Base-by-base conservation (phyloP, 345 rosid genomes). In the Linum tenue region DNA sequence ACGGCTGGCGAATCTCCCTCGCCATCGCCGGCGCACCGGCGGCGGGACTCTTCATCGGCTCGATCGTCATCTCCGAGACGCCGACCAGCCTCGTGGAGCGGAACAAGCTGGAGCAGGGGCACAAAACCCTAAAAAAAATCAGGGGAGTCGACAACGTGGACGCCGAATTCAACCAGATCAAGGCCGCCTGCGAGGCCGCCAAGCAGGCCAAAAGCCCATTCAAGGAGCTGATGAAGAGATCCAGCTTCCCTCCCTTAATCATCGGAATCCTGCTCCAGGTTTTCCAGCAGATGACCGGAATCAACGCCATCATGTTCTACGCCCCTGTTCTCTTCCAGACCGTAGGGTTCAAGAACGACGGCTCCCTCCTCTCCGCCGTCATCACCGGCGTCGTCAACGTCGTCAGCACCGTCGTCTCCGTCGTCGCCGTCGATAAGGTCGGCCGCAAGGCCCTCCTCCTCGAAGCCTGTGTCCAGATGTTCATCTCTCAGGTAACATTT, bases 211-310 rank as follows among this genome's bases (percentile, higher is more conserved):
- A 78, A 60, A 59, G 75, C 12, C 82, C 86, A 0, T 80, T 55
- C 63, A 69, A 53, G 60, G 40, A 75, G 58, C 82, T 86, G 22
- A 66, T 85, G 74, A 78, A 70, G 39, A 69, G 67, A 0, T 63
- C 80, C 7, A 86, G 84, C 73, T 66, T 72, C 53, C 89, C 92
- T 5, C 92, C 83, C 4, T 68, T 83, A 5, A 57, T 83, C 8
- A 83, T 83, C 3, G 89, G 79, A 17, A 67, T 83, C 55, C 7
- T 68, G 77, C 64, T 86, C 3, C 91, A 82, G 69, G 59, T 83
- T 12, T 89, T 86, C 42, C 91, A 81, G 66, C 89, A 86, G 16
- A 80, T 86, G 40, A 86, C 89, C 1, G 83, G 90, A 50, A 89
- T 86, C 67, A 86, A 85, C 37, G 76, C 84, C 43, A 73, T 72